Conservation (phyloP, 2,329 filamentous ascomycete species). For the Arthrobotrys musiformis region DNA sequence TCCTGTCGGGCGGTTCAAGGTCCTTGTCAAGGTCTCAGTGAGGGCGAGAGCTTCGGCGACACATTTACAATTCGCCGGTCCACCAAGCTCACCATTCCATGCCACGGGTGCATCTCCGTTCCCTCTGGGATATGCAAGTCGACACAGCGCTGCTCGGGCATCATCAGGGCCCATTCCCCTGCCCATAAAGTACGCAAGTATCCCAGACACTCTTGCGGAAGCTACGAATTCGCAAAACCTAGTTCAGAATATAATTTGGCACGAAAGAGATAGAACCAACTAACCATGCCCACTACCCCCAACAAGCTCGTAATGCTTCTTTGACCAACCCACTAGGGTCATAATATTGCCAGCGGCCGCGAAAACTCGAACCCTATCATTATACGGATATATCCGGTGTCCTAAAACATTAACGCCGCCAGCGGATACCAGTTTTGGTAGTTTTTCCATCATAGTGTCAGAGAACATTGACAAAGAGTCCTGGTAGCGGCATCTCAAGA, state of each 20-base stretch:
- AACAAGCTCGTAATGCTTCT: constrained; percentile 14
- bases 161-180: constrained; percentile 8
- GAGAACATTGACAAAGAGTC: background rate
- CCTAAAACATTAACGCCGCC: constrained; percentile 21
- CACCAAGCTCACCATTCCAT: constrained; percentile 33
- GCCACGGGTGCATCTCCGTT: constrained; percentile 3
- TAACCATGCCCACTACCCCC: constrained; percentile 18
- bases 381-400: background rate
- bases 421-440: constrained; percentile 22
- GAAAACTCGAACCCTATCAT: background rate
- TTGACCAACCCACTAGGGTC: constrained; percentile 15
- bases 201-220: constrained; percentile 26
- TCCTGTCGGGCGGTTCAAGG: background rate
- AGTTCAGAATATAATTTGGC: background rate
- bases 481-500: background rate
- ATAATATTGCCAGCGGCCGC: constrained; percentile 18
- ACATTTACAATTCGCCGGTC: background rate
- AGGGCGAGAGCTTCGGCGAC: background rate
- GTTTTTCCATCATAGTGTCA: background rate
- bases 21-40: background rate
- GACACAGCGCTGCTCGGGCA: background rate
- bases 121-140: constrained; percentile 18
- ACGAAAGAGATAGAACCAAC: background rate
- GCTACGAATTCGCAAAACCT: constrained; percentile 4
- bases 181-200: constrained; percentile 38